Percentiles rank a stretch among this genome's conserved stretches.
Conservation (phyloP, 1,284 basidiomycete species). For the Tetrapyrgos nigripes region DNA sequence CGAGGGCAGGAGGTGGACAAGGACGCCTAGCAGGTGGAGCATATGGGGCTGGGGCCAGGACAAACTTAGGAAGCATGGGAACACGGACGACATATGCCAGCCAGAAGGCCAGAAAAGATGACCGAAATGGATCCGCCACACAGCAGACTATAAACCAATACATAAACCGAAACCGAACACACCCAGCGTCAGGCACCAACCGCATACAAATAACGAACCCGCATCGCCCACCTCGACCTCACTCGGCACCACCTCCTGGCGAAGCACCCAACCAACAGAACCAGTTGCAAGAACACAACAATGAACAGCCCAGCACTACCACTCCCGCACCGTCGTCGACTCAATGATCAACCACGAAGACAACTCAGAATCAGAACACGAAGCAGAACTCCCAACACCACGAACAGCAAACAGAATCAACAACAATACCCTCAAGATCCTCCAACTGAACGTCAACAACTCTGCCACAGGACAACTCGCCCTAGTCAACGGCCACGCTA, state of each 20-base stretch:
- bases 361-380: too few relatives aligned
- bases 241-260: too few relatives aligned
- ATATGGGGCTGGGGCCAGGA: too few relatives aligned
- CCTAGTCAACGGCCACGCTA: too few relatives aligned
- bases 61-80: too few relatives aligned
- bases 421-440: slow-evolving; percentile 8
- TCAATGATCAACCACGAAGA: background rate
- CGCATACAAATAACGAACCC: background rate
- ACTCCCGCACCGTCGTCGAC: background rate
- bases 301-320: too few relatives aligned
- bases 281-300: too few relatives aligned
- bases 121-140: background rate
- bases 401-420: background rate
- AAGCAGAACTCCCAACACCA: background rate
- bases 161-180: background rate
- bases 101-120: background rate
- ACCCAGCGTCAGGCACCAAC: background rate
- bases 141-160: background rate
- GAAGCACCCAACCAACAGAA: too few relatives aligned
- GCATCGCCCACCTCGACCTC: background rate
- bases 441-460: slow-evolving; percentile 21
- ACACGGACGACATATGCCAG: background rate
- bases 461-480: too few relatives aligned
- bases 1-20: background rate
- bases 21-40: too few relatives aligned